A percentile compares a stretch with the other conserved stretches of the same genome.
phyloP scores from a whole-genome alignment of 1,284 basidiomycete genomes.

The Puccinia hordei region DNA sequence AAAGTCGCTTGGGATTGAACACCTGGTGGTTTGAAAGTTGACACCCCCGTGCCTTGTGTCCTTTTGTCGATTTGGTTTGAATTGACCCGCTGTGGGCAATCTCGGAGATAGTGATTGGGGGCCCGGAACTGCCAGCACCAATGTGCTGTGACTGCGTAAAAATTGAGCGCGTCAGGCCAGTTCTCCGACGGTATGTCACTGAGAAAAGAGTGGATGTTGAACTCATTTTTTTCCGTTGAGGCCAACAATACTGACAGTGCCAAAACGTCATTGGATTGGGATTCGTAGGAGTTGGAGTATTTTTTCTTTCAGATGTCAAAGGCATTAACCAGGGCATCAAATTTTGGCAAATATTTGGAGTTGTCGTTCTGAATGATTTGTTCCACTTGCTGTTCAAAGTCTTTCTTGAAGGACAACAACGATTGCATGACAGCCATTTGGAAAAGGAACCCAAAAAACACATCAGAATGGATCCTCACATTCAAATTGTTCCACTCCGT shows the following conservation, averaged over 20 bases:
- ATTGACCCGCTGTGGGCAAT: not conserved
- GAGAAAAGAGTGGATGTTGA: too few relatives aligned
- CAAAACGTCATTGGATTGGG: too few relatives aligned
- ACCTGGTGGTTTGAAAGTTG: not conserved
- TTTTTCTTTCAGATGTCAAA: not conserved
- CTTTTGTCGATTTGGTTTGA: not conserved
- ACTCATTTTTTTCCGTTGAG: too few relatives aligned
- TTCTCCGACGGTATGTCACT: not conserved
- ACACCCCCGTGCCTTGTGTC: not conserved
- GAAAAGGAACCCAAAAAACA: not conserved
- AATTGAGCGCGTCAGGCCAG: not conserved
- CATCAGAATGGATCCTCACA: too few relatives aligned
- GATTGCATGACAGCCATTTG: not conserved
- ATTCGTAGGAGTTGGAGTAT: too few relatives aligned
- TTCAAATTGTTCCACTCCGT: too few relatives aligned
- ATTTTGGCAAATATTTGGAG: not conserved
- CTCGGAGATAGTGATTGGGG: not conserved
- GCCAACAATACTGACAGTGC: too few relatives aligned
- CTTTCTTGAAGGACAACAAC: not conserved
- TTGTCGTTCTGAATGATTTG: not conserved
- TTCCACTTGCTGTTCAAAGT: not conserved
- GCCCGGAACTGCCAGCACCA: too few relatives aligned
- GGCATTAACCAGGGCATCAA: not conserved
- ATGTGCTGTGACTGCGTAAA: too few relatives aligned
- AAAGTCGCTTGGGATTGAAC: not conserved